These are phyloP conservation scores for Spergularia marina DNA, from an alignment of 148 eudicot genomes.

Conservation along the genomic window DNA sequence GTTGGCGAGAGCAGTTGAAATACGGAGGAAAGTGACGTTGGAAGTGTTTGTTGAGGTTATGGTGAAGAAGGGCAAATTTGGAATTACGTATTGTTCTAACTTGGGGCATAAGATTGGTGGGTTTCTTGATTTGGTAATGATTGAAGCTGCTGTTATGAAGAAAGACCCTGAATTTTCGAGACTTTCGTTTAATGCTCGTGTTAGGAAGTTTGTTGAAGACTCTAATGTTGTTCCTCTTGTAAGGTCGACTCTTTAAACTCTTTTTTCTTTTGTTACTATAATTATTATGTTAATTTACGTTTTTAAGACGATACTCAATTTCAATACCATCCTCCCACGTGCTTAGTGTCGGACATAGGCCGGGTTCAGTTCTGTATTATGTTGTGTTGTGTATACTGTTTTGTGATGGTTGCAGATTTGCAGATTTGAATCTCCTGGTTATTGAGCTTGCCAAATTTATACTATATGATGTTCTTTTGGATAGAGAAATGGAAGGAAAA, in stretches of 20 bases:
- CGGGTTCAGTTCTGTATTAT: neutral
- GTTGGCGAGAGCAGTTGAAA: slow-evolving; percentile 68
- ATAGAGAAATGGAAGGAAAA: no score
- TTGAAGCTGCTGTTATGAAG: slow-evolving; percentile 79
- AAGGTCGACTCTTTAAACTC: slow-evolving; percentile 40
- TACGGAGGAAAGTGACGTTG: slow-evolving; percentile 65
- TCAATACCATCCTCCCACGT: neutral
- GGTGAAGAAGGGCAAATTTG: slow-evolving; percentile 77
- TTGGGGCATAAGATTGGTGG: slow-evolving; percentile 43
- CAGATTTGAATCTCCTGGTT: neutral
- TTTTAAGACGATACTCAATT: neutral
- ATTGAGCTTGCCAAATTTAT: neutral
- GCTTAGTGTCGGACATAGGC: neutral
- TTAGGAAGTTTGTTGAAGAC: slow-evolving; percentile 46
- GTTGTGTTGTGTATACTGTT: neutral
- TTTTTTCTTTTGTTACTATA: neutral
- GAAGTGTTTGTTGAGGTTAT: slow-evolving; percentile 65
- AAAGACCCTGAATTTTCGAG: slow-evolving; percentile 43
- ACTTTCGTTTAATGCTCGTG: slow-evolving; percentile 76
- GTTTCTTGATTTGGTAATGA: slow-evolving; percentile 77
- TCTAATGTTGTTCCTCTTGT: slow-evolving; percentile 69
- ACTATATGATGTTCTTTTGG: no score
- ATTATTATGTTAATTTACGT: neutral
- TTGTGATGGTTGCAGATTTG: neutral
- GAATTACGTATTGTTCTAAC: slow-evolving; percentile 70